Evolutionary conservation across 83 land plant genomes (phyloP).

Genomic region (Picea abies): DNA sequence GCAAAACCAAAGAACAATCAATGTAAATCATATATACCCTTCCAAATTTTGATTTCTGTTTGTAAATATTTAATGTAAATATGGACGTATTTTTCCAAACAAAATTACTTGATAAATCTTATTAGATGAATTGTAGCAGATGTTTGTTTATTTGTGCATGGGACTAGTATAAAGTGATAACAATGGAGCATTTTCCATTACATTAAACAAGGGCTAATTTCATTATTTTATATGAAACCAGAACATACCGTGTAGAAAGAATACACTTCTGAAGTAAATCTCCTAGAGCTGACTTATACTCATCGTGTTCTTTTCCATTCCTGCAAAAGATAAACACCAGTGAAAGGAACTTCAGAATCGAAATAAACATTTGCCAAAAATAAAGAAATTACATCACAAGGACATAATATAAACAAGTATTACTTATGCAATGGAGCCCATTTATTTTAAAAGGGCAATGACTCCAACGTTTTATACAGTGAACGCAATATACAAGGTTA

Average conservation of each 20-base stretch:
- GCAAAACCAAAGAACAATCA: not conserved
- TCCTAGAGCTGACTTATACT: slow-evolving; percentile 22
- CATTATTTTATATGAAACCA: not conserved
- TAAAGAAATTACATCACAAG: not conserved
- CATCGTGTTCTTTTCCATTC: slow-evolving; percentile 31
- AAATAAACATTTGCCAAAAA: not conserved
- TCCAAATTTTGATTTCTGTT: no score
- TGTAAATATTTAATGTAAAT: no score
- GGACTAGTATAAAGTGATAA: not conserved
- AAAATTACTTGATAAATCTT: no score
- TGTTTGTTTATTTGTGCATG: not conserved
- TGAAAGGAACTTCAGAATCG: not conserved
- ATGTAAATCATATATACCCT: no score
- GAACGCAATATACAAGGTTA: no score
- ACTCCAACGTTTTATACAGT: not conserved
- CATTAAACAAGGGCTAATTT: not conserved
- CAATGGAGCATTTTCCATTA: not conserved
- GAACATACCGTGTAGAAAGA: slow-evolving; percentile 9
- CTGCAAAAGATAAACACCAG: slow-evolving; percentile 2
- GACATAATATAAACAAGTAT: not conserved
- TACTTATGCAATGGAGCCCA: not conserved
- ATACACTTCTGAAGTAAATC: slow-evolving; percentile 13
- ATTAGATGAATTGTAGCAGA: not conserved
- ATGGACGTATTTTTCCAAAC: no score
- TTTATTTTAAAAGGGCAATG: not conserved